phyloP scores from a whole-genome alignment of 2,329 filamentous ascomycete species.

The Microcyclosporella mali region DNA sequence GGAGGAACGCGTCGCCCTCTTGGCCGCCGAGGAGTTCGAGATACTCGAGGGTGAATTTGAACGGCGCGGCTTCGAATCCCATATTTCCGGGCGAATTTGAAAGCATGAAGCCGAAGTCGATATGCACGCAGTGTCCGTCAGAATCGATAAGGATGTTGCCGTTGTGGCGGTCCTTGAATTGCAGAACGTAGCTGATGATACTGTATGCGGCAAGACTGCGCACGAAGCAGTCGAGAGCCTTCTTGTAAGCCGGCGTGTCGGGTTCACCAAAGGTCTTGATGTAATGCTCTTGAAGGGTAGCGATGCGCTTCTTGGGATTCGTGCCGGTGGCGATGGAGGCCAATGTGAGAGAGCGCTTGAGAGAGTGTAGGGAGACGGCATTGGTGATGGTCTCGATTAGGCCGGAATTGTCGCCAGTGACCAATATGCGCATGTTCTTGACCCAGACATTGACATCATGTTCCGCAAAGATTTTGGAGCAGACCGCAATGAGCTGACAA shows the following conservation, averaged over 20 bases:
- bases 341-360: conserved; percentile 75
- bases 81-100: conserved; percentile 80
- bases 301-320: conserved; percentile 70
- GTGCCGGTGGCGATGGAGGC: conserved; percentile 65
- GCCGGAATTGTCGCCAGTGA: conserved; percentile 77
- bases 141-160: conserved; percentile 82
- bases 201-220: conserved; percentile 79
- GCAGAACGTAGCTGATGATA: conserved; percentile 75
- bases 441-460: conserved; percentile 75
- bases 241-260: conserved; percentile 62
- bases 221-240: conserved; percentile 71
- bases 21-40: conserved; percentile 74
- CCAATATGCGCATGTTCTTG: conserved; percentile 78
- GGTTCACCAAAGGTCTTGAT: conserved; percentile 67
- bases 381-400: conserved; percentile 85
- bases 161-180: conserved; percentile 81
- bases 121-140: conserved; percentile 79
- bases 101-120: conserved; percentile 86
- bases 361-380: conserved; percentile 76
- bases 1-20: conserved; percentile 62
- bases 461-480: conserved; percentile 74
- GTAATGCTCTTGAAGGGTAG: conserved; percentile 76
- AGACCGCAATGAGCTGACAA: conserved; percentile 75
- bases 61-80: conserved; percentile 79
- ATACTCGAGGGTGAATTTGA: conserved; percentile 81